phyloP scores from a whole-genome alignment of 208 protist genomes.

The Crithidia bombi region DNA sequence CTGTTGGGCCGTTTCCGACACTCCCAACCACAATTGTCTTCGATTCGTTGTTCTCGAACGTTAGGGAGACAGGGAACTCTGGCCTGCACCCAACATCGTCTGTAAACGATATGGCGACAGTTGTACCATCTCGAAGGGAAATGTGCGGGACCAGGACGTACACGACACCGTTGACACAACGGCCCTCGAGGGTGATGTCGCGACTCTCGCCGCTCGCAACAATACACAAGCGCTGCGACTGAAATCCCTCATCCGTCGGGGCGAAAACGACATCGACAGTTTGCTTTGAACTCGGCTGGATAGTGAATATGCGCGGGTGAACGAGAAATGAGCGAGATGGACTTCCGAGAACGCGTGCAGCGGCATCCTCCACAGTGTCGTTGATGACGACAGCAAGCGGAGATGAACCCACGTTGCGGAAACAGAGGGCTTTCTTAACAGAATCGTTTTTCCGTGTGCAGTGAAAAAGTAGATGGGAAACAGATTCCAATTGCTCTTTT shows the following conservation, averaged over 20 bases:
- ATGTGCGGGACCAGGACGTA: constrained; percentile 25
- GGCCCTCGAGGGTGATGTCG: constrained; percentile 26
- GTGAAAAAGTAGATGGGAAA: constrained; percentile 43
- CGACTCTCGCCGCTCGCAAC: constrained; percentile 29
- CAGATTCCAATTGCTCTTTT: constrained; percentile 23
- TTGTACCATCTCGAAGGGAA: constrained; percentile 9
- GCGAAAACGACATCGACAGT: constrained; percentile 28
- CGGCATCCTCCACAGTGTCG: constrained; percentile 18
- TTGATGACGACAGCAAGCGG: constrained; percentile 57
- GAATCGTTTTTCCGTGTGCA: constrained; percentile 39
- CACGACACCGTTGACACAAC: constrained; percentile 26
- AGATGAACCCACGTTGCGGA: constrained; percentile 66
- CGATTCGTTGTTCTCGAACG: constrained; percentile 25
- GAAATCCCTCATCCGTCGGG: constrained; percentile 23
- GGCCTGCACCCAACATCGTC: constrained; percentile 30
- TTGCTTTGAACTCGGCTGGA: constrained; percentile 32
- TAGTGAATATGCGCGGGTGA: constrained; percentile 28
- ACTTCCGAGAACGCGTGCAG: neutral
- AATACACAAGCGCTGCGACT: constrained; percentile 24
- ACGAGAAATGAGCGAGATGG: constrained; percentile 21
- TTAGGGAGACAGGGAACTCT: constrained; percentile 24
- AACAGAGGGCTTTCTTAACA: constrained; percentile 18
- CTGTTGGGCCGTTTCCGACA: constrained; percentile 20
- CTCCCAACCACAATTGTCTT: constrained; percentile 33
- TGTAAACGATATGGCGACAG: constrained; percentile 23